Conservation (phyloP, 257 asterid species). For the Salvia splendens region DNA sequence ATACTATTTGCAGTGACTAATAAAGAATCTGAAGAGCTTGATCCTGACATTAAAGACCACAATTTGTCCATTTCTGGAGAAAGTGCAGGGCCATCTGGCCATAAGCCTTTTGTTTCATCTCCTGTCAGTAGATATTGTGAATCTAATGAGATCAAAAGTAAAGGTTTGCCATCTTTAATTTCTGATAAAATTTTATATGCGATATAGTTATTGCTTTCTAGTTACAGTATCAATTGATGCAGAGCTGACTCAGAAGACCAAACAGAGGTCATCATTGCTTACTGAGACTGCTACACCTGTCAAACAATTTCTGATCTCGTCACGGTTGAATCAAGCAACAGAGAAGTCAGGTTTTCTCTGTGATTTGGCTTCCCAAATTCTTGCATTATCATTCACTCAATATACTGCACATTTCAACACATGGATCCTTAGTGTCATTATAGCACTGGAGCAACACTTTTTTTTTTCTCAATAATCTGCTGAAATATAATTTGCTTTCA, state of each 20-base stretch:
- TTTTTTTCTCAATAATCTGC: constrained; percentile 8
- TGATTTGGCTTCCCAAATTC: constrained; percentile 32
- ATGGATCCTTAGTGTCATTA: constrained; percentile 23
- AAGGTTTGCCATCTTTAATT: constrained; percentile 34
- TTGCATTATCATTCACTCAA: constrained; percentile 18
- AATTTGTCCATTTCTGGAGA: constrained; percentile 42
- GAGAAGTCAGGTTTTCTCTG: constrained; percentile 45
- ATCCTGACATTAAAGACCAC: constrained; percentile 32
- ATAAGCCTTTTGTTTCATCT: constrained; percentile 42
- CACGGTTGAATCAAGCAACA: constrained; percentile 39
- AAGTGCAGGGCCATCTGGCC: constrained; percentile 39
- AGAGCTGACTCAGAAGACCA: constrained; percentile 42
- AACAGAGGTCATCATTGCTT: constrained; percentile 32
- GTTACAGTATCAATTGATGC: constrained; percentile 39
- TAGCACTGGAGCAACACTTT: constrained; percentile 17
- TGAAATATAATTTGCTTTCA: constrained; percentile 22
- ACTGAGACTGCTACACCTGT: constrained; percentile 43
- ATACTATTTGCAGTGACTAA: constrained; percentile 39
- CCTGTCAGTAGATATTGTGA: constrained; percentile 25
- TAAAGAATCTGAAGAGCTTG: constrained; percentile 32
- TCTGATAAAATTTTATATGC: constrained; percentile 6
- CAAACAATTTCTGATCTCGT: constrained; percentile 36
- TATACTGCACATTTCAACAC: constrained; percentile 21
- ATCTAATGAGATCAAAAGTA: constrained; percentile 32
- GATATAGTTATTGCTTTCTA: constrained; percentile 21